Conservation (phyloP, 139 green algal species). For the Picochlorum costavermella region DNA sequence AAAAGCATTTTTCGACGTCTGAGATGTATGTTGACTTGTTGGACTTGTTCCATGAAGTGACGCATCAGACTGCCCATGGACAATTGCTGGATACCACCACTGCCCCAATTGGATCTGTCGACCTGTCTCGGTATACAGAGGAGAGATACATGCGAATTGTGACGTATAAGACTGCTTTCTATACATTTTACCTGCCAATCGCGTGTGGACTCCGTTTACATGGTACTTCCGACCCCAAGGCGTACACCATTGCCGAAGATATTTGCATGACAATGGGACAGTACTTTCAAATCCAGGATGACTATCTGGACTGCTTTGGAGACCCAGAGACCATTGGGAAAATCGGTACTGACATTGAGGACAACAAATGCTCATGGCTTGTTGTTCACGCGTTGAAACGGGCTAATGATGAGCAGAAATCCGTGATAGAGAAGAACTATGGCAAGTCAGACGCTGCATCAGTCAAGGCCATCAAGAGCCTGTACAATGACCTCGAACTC, state of each 20-base stretch:
- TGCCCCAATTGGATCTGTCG: slow-evolving; percentile 66
- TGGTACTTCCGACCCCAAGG: slow-evolving; percentile 47
- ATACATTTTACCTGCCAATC: slow-evolving; percentile 94
- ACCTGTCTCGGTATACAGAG: slow-evolving; percentile 78
- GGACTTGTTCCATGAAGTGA: slow-evolving; percentile 96
- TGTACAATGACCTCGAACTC: slow-evolving; percentile 83
- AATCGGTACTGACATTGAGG: slow-evolving; percentile 95
- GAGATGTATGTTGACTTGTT: slow-evolving; percentile 66
- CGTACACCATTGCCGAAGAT: slow-evolving; percentile 51
- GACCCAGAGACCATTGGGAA: slow-evolving; percentile 93
- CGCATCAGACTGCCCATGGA: slow-evolving; percentile 86
- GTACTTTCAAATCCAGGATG: slow-evolving; percentile 98
- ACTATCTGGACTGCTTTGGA: slow-evolving; percentile 94
- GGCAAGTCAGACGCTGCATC: slow-evolving; percentile 61
- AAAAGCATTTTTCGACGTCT: slow-evolving; percentile 55
- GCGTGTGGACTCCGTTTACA: slow-evolving; percentile 81
- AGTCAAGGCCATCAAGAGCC: slow-evolving; percentile 74
- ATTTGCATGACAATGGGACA: slow-evolving; percentile 85
- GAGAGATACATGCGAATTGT: slow-evolving; percentile 91
- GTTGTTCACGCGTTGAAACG: slow-evolving; percentile 83
- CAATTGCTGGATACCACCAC: slow-evolving; percentile 97
- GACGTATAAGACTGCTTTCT: slow-evolving; percentile 93
- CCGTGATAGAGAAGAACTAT: slow-evolving; percentile 83
- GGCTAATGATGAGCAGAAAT: slow-evolving; percentile 65
- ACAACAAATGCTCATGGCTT: slow-evolving; percentile 99